Conservation (phyloP, 1,284 basidiomycete genomes). For the Stygiomarasmius scandens region DNA sequence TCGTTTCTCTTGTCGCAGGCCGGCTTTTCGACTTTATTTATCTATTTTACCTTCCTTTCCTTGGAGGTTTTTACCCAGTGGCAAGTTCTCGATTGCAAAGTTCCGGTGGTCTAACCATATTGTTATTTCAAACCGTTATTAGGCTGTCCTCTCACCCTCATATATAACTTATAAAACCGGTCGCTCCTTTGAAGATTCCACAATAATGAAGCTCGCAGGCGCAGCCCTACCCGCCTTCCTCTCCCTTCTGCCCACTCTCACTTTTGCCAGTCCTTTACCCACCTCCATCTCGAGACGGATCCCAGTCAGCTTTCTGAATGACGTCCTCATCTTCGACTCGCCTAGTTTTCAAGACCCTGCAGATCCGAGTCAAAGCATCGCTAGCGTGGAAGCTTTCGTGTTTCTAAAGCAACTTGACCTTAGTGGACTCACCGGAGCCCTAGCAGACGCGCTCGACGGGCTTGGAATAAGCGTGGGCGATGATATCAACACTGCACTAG, state of each 20-base stretch:
- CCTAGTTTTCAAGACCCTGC: conserved; percentile 37
- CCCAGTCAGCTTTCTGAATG: background rate
- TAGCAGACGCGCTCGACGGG: conserved; percentile 21
- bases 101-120: too few species aligned
- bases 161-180: too few species aligned
- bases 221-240: background rate
- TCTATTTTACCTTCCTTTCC: too few species aligned
- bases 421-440: conserved; percentile 16
- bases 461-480: conserved; percentile 29
- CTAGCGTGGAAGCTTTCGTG: conserved; percentile 37
- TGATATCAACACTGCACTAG: conserved; percentile 25
- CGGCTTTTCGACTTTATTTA: too few species aligned
- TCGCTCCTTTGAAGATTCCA: background rate
- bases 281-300: background rate
- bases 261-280: background rate
- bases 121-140: too few species aligned
- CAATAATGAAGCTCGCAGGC: background rate
- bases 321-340: conserved; percentile 39
- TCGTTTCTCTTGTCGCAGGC: too few species aligned
- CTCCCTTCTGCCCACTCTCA: background rate
- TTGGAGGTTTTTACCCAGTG: too few species aligned
- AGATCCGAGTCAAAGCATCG: conserved; percentile 31
- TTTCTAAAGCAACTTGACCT: conserved; percentile 33
- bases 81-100: too few species aligned
- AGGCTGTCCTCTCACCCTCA: too few species aligned